phyloP scores from a whole-genome alignment of 1,139 yeast genomes.

The Saccharomyces hybrid region DNA sequence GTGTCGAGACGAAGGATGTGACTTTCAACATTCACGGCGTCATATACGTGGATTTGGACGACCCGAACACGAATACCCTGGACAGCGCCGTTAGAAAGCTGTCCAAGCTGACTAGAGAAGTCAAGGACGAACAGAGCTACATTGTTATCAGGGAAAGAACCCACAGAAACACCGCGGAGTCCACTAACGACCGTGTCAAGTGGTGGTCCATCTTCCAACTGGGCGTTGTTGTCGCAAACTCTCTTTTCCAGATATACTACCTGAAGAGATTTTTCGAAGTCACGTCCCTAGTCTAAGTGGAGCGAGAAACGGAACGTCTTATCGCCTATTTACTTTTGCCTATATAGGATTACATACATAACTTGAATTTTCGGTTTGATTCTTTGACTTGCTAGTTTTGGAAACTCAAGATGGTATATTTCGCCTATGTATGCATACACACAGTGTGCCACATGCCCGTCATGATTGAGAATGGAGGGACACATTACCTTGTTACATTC shows the following conservation, averaged over 20 bases:
- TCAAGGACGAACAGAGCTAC: conserved; percentile 87
- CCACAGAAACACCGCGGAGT: conserved; percentile 97
- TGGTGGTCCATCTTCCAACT: conserved; percentile 97
- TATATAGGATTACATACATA: neutral
- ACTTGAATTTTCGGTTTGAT: neutral
- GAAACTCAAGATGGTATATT: no score
- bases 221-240: conserved; percentile 74
- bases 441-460: no score
- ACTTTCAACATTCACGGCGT: conserved; percentile 94
- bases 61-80: conserved; percentile 71
- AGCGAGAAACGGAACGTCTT: neutral
- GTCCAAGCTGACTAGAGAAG: conserved; percentile 70
- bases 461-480: no score
- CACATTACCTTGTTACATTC: no score
- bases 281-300: conserved; percentile 62
- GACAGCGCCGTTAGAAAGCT: conserved; percentile 79
- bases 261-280: conserved; percentile 94
- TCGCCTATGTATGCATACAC: no score
- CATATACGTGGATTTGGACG: conserved; percentile 76
- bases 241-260: conserved; percentile 88
- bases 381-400: no score
- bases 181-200: conserved; percentile 92
- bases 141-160: conserved; percentile 94
- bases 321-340: neutral
- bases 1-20: conserved; percentile 75